Percentiles rank a stretch among this genome's conserved stretches.
Conservation (phyloP, 495 filamentous ascomycete species). For the Penicillium silybi region DNA sequence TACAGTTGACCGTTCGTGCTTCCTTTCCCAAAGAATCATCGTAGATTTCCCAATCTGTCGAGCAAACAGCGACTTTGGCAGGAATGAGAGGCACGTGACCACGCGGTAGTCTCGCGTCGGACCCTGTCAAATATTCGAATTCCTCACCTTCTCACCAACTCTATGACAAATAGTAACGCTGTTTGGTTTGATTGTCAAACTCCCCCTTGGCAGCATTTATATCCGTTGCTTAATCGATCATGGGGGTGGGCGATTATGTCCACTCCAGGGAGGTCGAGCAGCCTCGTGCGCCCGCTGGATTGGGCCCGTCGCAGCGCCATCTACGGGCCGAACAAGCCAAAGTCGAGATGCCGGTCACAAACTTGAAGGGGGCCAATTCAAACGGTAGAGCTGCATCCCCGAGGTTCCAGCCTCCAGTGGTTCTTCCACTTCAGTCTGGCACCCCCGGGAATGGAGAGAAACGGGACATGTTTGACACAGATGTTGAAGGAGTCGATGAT, state of each 20-base stretch:
- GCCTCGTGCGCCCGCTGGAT: constrained; percentile 24
- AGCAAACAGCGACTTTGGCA: not conserved
- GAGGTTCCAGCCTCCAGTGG: constrained; percentile 17
- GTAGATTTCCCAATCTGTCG: not conserved
- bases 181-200: not conserved
- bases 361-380: constrained; percentile 14
- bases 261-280: constrained; percentile 39
- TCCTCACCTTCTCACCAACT: constrained; percentile 2
- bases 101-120: constrained; percentile 29
- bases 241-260: constrained; percentile 46
- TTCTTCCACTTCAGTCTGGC: constrained; percentile 11
- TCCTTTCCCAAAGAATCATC: not conserved
- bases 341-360: constrained; percentile 29
- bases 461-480: constrained; percentile 43
- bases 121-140: constrained; percentile 2
- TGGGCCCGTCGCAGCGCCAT: constrained; percentile 28
- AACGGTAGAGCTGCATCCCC: constrained; percentile 15
- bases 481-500: constrained; percentile 45
- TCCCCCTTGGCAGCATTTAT: not conserved
- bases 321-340: constrained; percentile 36
- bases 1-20: not conserved
- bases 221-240: constrained; percentile 11
- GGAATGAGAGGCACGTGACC: constrained; percentile 35
- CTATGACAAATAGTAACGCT: not conserved
- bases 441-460: constrained; percentile 18